Conservation (phyloP, 495 filamentous ascomycete genomes). For the Aspergillus funiculosus region DNA sequence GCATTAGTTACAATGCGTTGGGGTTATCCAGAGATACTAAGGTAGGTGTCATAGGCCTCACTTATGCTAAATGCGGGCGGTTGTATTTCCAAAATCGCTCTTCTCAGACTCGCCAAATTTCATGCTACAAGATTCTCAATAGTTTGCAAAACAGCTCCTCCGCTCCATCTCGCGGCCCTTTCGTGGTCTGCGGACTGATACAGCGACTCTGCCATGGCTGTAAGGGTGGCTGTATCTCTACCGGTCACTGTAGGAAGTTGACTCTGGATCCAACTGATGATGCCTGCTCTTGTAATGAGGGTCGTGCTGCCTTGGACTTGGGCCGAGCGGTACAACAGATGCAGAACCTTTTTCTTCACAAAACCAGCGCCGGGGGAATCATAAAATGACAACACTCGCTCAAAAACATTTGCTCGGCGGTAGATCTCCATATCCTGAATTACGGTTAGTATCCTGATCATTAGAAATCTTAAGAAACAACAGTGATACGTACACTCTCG, state of each 20-base stretch:
- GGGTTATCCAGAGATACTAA: background rate
- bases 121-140: constrained; percentile 27
- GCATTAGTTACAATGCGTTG: too few species aligned
- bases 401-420: constrained; percentile 71
- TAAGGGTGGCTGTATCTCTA: constrained; percentile 47
- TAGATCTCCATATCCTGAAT: constrained; percentile 73
- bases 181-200: constrained; percentile 64
- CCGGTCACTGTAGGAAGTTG: constrained; percentile 40
- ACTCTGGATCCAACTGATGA: constrained; percentile 71
- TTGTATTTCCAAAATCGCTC: constrained; percentile 1
- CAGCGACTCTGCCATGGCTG: constrained; percentile 54
- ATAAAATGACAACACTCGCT: constrained; percentile 67
- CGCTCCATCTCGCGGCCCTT: constrained; percentile 64
- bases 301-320: constrained; percentile 77
- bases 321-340: constrained; percentile 66
- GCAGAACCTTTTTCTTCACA: constrained; percentile 61
- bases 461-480: background rate
- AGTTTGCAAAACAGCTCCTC: constrained; percentile 34
- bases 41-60: too few species aligned
- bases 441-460: background rate
- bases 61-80: constrained; percentile 3
- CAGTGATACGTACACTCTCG: constrained; percentile 35
- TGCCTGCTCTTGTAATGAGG: constrained; percentile 75
- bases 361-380: constrained; percentile 57
- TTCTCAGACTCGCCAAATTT: background rate